Evolutionary conservation across 176 grass and related monocot species (phyloP), one percentile per base, ranked within the genome.

Genomic region (maize (Zea mays)): DNA sequence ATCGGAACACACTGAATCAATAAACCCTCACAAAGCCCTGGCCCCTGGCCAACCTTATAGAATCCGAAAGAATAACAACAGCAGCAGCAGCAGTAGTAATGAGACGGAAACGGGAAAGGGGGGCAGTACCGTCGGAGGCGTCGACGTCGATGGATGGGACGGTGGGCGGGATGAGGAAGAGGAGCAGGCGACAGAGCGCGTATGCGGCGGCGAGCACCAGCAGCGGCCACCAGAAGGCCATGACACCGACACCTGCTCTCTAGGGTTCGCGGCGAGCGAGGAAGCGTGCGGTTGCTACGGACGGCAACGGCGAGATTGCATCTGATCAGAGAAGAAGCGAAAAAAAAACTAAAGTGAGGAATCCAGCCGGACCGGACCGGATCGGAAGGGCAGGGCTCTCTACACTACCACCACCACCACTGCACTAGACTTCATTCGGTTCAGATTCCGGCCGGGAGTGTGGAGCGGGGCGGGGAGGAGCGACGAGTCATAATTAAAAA

Each of bases 71-170:
- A 1, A 42, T 5, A 10, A 67, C 7, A 41, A 42, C 8, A 13
- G 3, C 50, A 5, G 6, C 50, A 5, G 6, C 5, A 19, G 16
- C 8, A n/a, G 5, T 19, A 56, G 5, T n/a, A 19, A 56, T 10
- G 8, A 4, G 42, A 21, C 11, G 5, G 3, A 3, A 3, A 0
- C 0, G 0, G 3, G 17, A 17, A 3, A 41, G 19, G 15, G 16
- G 13, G 7, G 37, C 65, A 40, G 57, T 54, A 94, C 96, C 96
- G 3, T 98, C 96, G 61, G 92, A 90, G 66, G 87, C 74, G 71
- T 98, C 96, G 38, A 98, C 96, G 12, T 98, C 96, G 81, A 98
- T 98, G 58, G 92, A 94, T 64, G 96, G 96, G 78, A 98, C 91
- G 51, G 77, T 94, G 49, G 96, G 96, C 10, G 96, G 96, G 52